These are phyloP conservation scores for Verticillium dahliae DNA, from an alignment of 2,329 filamentous ascomycete genomes.

Conservation along the genomic window DNA sequence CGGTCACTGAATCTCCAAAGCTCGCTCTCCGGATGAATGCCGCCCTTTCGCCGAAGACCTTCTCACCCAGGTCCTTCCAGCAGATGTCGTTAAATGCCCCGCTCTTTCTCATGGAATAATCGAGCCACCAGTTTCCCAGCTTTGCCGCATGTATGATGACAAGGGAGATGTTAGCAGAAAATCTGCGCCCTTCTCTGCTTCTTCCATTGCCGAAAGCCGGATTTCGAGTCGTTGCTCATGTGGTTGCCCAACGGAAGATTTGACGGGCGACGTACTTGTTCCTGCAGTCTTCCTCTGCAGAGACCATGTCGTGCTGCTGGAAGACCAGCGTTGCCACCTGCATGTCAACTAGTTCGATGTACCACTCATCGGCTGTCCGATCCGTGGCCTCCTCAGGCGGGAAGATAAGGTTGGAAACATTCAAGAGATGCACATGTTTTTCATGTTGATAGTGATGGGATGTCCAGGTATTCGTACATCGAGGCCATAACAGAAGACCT, in stretches of 20 bases:
- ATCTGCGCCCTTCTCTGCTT: slow-evolving; percentile 16
- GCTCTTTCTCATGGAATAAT: slow-evolving; percentile 27
- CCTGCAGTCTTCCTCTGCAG: slow-evolving; percentile 19
- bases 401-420: slow-evolving; percentile 10
- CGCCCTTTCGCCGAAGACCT: slow-evolving; percentile 23
- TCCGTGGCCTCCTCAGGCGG: slow-evolving; percentile 13
- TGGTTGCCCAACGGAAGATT: slow-evolving; percentile 24
- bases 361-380: slow-evolving; percentile 26
- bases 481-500: too few species aligned
- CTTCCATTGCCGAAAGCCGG: slow-evolving; percentile 24
- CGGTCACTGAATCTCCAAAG: slow-evolving; percentile 15
- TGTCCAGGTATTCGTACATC: too few species aligned
- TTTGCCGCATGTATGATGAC: slow-evolving; percentile 21
- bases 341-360: slow-evolving; percentile 26
- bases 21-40: slow-evolving; percentile 15
- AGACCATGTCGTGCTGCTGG: slow-evolving; percentile 27
- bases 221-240: slow-evolving; percentile 25
- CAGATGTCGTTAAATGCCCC: slow-evolving; percentile 29
- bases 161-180: background rate
- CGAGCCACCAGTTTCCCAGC: slow-evolving; percentile 27
- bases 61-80: slow-evolving; percentile 27
- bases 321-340: slow-evolving; percentile 26
- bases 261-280: slow-evolving; percentile 25
- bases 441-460: slow-evolving; percentile 35
- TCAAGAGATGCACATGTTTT: slow-evolving; percentile 17